Conservation (phyloP, 192 early-diverging fungal genomes). For the Entomortierella lignicola region DNA sequence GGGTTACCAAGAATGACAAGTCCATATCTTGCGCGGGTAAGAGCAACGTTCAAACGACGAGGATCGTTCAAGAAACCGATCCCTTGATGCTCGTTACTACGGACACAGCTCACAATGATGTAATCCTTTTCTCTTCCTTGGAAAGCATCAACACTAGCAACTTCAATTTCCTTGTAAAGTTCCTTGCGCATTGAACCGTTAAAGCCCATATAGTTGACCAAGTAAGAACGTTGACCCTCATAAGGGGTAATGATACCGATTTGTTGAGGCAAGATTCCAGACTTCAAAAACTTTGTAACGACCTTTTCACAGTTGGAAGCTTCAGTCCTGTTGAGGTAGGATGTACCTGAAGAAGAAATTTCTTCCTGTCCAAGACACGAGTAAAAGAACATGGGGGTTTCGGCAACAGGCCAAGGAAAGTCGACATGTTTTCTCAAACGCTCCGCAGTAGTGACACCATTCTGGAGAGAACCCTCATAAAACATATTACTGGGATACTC, state of each 20-base stretch:
- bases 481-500: slow-evolving; percentile 99
- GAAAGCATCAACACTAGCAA: slow-evolving; percentile 99
- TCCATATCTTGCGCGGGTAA: slow-evolving; percentile 94
- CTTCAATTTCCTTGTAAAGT: slow-evolving; percentile 98
- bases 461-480: slow-evolving; percentile 98
- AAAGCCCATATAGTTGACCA: slow-evolving; percentile 96
- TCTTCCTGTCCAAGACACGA: slow-evolving; percentile 95
- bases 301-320: slow-evolving; percentile 97
- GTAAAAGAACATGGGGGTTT: slow-evolving; percentile 95
- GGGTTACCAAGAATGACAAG: slow-evolving; percentile 96
- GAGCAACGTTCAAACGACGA: slow-evolving; percentile 89
- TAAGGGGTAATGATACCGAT: slow-evolving; percentile 99
- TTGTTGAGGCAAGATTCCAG: slow-evolving; percentile 86
- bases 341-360: slow-evolving; percentile 96
- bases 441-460: slow-evolving; percentile 94
- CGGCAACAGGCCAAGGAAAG: slow-evolving; percentile 97
- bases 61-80: slow-evolving; percentile 95
- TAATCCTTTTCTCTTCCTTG: slow-evolving; percentile 99
- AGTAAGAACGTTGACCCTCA: slow-evolving; percentile 96
- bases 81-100: slow-evolving; percentile 97
- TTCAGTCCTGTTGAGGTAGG: slow-evolving; percentile 97
- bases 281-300: slow-evolving; percentile 93
- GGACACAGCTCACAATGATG: slow-evolving; percentile 97
- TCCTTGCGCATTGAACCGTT: slow-evolving; percentile 91
- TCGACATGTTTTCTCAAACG: slow-evolving; percentile 88